Evolutionary conservation across 2,329 filamentous ascomycete genomes (phyloP), one percentile per base, ranked within the genome.

Genomic region (Akanthomyces lecanii): DNA sequence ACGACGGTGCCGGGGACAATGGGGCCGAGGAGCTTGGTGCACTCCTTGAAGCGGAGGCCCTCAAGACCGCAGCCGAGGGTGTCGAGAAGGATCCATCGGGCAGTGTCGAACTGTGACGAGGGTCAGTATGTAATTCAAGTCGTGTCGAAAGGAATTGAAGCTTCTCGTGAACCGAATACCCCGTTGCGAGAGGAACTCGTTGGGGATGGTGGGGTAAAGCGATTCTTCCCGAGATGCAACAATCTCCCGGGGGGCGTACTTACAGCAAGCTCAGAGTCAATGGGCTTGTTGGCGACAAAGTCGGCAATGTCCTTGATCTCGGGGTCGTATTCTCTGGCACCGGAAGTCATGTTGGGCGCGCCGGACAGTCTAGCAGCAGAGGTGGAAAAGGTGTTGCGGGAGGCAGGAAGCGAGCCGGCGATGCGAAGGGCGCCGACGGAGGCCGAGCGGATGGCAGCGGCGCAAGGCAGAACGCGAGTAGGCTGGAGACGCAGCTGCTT

Each of bases 1-100:
- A 98, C 94, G 52, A 89, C 79, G 60, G 95, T 97, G 70, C 94
- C 95, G 65, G 91, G 88, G 57, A 99, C 94, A 69, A 94, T 84
- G 59, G 95, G 95, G 23, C 95, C 95, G 47, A 99, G 88, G 64
- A 98, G 86, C 81, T 97, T 97, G 67, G 89, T 87, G 85, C 95
- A 98, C 79, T 97, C 91, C 77, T 93, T 91, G 82, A 99, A 99
- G 70, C 89, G 89, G 73, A 99, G 85, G 69, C 91, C 95, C 81
- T 98, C 93, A 67, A 99, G 88, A 75, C 95, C 95, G 77, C 95
- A 99, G 73, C 95, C 95, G 54, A 99, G 85, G 62, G 95, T 98
- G 78, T 99, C 95, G 73, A 98, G 87, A 78, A 99, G 92, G 69
- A 98, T 93, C 82, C 92, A 94, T 79, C 95, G 89, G 66, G 95